Conservation (phyloP, 768 basidiomycete genomes). For the Chalciporus chontae region DNA sequence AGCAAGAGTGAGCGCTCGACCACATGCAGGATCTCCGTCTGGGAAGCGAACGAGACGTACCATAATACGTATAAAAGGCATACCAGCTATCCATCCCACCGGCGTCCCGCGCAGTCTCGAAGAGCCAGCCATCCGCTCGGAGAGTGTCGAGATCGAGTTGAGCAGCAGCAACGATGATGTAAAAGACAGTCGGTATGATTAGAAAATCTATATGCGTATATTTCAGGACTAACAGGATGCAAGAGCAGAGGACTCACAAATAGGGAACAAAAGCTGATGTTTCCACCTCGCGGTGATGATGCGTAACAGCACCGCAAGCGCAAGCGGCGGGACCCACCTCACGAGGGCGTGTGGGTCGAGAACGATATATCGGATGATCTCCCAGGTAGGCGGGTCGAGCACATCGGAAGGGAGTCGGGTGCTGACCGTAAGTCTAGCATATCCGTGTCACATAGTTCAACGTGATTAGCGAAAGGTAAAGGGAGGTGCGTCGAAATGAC, state of each 20-base stretch:
- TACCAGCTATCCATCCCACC: conserved; percentile 57
- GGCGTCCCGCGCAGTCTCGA: conserved; percentile 50
- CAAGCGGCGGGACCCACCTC: conserved; percentile 79
- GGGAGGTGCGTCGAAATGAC: not conserved
- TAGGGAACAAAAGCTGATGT: conserved; percentile 90
- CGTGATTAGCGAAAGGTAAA: not conserved
- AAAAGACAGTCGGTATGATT: conserved; percentile 79
- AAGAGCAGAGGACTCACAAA: conserved; percentile 50
- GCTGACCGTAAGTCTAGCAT: conserved; percentile 71
- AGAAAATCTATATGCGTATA: conserved; percentile 59
- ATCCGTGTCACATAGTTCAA: not conserved
- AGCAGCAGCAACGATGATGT: conserved; percentile 66
- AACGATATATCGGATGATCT: conserved; percentile 67
- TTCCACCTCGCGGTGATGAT: conserved; percentile 75
- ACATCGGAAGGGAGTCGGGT: conserved; percentile 79
- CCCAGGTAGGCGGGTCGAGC: conserved; percentile 58
- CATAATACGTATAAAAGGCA: conserved; percentile 76
- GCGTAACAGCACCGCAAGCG: conserved; percentile 72
- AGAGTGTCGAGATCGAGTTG: conserved; percentile 57
- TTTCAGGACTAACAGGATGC: not conserved
- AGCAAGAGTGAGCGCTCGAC: not conserved
- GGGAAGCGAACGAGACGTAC: conserved; percentile 39
- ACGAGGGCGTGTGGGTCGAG: conserved; percentile 56
- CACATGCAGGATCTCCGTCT: too few species aligned
- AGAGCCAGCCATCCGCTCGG: conserved; percentile 77